Evolutionary conservation across 2,329 filamentous ascomycete genomes (phyloP).

Genomic region (Neospermospora avenae): DNA sequence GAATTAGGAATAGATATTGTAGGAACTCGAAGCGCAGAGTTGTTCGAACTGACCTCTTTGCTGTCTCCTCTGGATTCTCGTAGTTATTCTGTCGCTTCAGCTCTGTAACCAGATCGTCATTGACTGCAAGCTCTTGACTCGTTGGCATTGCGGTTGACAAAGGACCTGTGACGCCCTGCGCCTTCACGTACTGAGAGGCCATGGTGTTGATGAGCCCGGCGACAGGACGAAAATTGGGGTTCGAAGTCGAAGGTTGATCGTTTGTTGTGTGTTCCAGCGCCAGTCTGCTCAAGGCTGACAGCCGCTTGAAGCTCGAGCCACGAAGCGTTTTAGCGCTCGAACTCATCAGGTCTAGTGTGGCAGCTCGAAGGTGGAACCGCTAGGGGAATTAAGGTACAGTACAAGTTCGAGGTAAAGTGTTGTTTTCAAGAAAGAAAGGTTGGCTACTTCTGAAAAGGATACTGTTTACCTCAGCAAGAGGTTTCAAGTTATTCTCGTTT

Average conservation of each 20-base stretch:
- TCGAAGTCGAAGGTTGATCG: background rate
- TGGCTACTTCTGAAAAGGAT: too few species aligned
- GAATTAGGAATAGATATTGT: background rate
- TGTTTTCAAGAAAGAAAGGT: too few species aligned
- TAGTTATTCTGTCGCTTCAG: constrained; percentile 89
- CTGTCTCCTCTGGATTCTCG: constrained; percentile 76
- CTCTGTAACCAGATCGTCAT: constrained; percentile 77
- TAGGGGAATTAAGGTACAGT: background rate
- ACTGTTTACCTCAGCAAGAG: too few species aligned
- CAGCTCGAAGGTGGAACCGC: background rate
- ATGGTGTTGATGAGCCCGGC: constrained; percentile 21
- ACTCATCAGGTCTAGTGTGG: background rate
- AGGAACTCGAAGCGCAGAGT: background rate
- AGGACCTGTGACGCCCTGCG: constrained; percentile 71
- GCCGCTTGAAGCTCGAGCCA: too few species aligned
- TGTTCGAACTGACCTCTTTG: constrained; percentile 60
- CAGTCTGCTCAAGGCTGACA: background rate
- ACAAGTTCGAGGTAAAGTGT: too few species aligned
- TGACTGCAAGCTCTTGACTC: constrained; percentile 70
- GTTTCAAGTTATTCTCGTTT: too few species aligned
- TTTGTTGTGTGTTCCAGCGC: too few species aligned
- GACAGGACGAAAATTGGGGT: background rate
- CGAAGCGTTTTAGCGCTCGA: background rate
- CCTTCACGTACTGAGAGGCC: constrained; percentile 29
- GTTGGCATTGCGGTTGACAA: constrained; percentile 78